phyloP scores from a whole-genome alignment of 768 basidiomycete genomes.

The Strobilomyces dryophilus region DNA sequence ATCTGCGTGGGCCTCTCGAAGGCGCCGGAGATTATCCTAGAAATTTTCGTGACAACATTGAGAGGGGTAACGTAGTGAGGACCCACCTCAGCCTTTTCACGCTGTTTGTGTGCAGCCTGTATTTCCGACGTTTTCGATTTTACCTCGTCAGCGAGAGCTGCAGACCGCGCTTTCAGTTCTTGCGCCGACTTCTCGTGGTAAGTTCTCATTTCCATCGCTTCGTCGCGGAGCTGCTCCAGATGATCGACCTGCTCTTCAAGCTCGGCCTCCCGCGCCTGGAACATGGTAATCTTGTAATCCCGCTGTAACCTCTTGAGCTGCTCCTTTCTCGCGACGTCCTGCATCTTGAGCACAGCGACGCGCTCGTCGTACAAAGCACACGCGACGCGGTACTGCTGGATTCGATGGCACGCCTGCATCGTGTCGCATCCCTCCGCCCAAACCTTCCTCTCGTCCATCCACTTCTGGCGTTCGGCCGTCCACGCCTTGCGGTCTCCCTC shows the following conservation, averaged over 20 bases:
- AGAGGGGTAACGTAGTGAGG: background rate
- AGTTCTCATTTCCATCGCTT: conserved; percentile 11
- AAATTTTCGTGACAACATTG: background rate
- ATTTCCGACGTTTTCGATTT: conserved; percentile 40
- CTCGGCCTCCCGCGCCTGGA: conserved; percentile 59
- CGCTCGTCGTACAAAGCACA: conserved; percentile 54
- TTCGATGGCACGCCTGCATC: conserved; percentile 58
- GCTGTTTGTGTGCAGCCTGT: conserved; percentile 38
- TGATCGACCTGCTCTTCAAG: conserved; percentile 50
- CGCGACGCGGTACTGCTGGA: conserved; percentile 56
- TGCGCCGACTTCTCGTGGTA: conserved; percentile 27
- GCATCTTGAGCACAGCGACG: conserved; percentile 46
- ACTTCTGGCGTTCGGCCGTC: conserved; percentile 32
- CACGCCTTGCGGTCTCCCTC: conserved; percentile 26
- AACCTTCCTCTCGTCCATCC: conserved; percentile 48
- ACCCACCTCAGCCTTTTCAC: conserved; percentile 44
- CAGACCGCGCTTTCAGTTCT: conserved; percentile 29
- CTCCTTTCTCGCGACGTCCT: conserved; percentile 52
- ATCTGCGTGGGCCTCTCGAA: conserved; percentile 50
- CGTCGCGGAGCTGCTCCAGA: conserved; percentile 46
- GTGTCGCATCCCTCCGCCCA: conserved; percentile 65
- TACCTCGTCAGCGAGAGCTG: conserved; percentile 34
- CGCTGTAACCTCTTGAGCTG: conserved; percentile 56
- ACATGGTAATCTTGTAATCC: conserved; percentile 65
- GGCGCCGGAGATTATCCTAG: conserved; percentile 37